phyloP scores from a whole-genome alignment of 2,329 filamentous ascomycete genomes.

The Phialemoniopsis sp. region DNA sequence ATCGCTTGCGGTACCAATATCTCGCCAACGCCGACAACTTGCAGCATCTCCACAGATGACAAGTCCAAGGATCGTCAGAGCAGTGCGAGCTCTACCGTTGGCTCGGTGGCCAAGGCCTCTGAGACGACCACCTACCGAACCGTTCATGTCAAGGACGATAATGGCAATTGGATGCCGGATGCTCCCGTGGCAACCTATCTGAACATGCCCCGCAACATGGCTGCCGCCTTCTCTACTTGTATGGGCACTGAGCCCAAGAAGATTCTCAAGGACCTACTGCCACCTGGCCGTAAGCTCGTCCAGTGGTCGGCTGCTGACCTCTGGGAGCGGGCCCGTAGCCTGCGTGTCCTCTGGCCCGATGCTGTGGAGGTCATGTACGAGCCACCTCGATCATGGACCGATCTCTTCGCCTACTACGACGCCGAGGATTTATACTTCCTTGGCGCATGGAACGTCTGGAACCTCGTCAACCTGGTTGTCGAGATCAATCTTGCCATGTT shows the following conservation, averaged over 20 bases:
- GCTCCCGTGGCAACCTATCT: constrained; percentile 13
- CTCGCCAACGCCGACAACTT: no score
- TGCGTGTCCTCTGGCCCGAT: constrained; percentile 19
- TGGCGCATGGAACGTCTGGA: constrained; percentile 45
- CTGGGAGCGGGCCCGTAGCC: constrained; percentile 10
- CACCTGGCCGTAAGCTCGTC: constrained; percentile 17
- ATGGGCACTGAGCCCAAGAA: constrained; percentile 11
- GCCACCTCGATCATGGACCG: constrained; percentile 18
- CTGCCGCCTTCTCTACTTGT: constrained; percentile 34
- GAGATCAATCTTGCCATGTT: constrained; percentile 32
- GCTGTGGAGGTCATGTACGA: constrained; percentile 20
- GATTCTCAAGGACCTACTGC: constrained; percentile 9
- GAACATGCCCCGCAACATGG: constrained; percentile 2
- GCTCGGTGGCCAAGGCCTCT: no score
- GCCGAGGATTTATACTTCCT: constrained; percentile 39
- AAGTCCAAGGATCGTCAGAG: no score
- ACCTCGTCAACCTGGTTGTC: constrained; percentile 33
- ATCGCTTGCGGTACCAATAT: no score
- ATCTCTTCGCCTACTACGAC: constrained; percentile 45
- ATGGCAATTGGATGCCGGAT: background rate
- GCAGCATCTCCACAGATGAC: no score
- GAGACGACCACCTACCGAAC: no score
- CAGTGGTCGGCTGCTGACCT: constrained; percentile 35
- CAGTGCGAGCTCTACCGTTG: no score
- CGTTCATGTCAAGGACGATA: background rate